A percentile compares a stretch with the other conserved stretches of the same genome.
Conservation (phyloP, 139 green algal genomes). For the Chloropicon primus region DNA sequence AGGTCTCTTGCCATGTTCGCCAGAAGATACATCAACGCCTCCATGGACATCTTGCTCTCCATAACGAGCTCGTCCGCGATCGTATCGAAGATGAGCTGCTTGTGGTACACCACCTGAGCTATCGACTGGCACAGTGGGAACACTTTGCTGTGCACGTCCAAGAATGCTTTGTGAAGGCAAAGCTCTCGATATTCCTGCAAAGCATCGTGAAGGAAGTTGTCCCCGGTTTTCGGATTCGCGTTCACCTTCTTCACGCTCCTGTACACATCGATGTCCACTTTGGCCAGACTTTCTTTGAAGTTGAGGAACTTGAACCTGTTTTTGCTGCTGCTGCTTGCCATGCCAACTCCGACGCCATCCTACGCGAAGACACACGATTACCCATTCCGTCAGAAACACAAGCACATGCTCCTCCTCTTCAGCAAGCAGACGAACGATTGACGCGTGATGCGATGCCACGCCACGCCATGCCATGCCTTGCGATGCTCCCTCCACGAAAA, state of each 20-base stretch:
- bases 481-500: no score
- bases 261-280: background rate
- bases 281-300: background rate
- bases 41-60: background rate
- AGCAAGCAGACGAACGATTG: no score
- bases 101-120: background rate
- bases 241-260: background rate
- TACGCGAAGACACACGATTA: no score
- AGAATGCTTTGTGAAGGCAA: background rate
- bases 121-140: background rate
- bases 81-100: background rate
- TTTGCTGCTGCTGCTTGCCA: background rate
- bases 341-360: no score
- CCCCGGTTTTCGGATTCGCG: background rate
- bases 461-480: no score
- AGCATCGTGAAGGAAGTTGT: background rate
- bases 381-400: no score
- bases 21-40: background rate
- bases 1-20: background rate
- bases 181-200: background rate
- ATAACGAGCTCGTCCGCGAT: background rate
- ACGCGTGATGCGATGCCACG: no score
- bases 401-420: no score
- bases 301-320: background rate
- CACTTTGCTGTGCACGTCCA: background rate